Base-by-base conservation (phyloP, 176 grass and related monocot species). In the Bolboschoenus planiculmis region DNA sequence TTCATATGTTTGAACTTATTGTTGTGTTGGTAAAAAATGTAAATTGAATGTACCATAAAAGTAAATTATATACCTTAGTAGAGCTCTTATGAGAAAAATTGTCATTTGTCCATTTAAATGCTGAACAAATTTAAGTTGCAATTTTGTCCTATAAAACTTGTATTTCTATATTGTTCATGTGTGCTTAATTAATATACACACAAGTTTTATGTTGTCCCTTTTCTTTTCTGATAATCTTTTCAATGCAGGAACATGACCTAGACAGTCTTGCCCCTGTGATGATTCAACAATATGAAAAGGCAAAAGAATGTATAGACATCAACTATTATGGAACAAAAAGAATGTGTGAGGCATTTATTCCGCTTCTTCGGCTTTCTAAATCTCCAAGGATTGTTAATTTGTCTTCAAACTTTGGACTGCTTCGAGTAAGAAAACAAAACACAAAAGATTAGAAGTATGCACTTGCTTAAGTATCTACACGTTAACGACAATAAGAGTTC, bases 311-410 rank as follows among this genome's bases (percentile, higher is more conserved):
- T 7, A 1, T 91, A n/a, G 21, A 66, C 15, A 94, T 84, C 3
- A 91, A 94, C 57, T 94, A 87, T 63, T 84, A 89, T n/a, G 92
- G 92, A 21, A 64, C 56, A 0, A 92, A 89, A 39, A 58, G 67
- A 7, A 86, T 91, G 5, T 87, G 39, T 0, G 57, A 86, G 33
- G 77, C 85, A 2, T 27, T 94, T 2, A 63, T 94, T 64, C 85
- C 92, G 7, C 84, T 95, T 23, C 88, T 95, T 5, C 86, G 68
- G 2, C 81, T 66, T 16, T 90, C 90, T 30, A 10, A 72, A 1
- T 85, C 83, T 2, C 86, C 84, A 7, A 90, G 71, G 33, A 83
- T 95, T 9, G 84, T 95, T 27, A 92, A 88, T 11, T 71, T 92
- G 27, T 54, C 88, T 24, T 88, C 90, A 13, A 0, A 1, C 1